Percentiles rank a stretch among this genome's conserved stretches.
These are phyloP conservation scores for Thermochaetoides thermophila DNA, from an alignment of 495 filamentous ascomycete genomes.

Conservation along the genomic window DNA sequence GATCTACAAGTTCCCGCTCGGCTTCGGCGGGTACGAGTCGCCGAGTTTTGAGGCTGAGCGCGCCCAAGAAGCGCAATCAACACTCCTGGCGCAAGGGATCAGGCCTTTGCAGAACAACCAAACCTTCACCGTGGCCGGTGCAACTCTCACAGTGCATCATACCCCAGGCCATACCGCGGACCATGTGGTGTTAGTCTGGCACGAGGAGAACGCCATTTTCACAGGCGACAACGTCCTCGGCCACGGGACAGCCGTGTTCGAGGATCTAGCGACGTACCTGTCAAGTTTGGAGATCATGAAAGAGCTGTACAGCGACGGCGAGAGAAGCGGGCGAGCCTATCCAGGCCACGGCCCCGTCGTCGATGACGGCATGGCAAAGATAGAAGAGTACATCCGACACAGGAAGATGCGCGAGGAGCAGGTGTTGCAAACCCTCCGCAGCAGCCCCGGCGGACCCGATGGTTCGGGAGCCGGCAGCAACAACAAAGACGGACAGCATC, in stretches of 20 bases:
- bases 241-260: conserved; percentile 86
- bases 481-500: too few relatives aligned
- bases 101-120: too few relatives aligned
- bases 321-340: conserved; percentile 54
- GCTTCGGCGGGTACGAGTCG: background rate
- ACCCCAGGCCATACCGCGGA: conserved; percentile 80
- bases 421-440: conserved; percentile 50
- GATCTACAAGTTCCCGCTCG: conserved; percentile 34
- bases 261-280: conserved; percentile 63
- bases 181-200: conserved; percentile 60
- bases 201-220: conserved; percentile 76
- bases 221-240: conserved; percentile 92
- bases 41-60: conserved; percentile 24
- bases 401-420: conserved; percentile 67
- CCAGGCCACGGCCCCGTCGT: conserved; percentile 78
- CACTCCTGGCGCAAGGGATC: conserved; percentile 46
- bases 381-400: conserved; percentile 73
- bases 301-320: conserved; percentile 26
- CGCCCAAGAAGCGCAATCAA: background rate
- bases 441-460: conserved; percentile 17
- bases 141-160: conserved; percentile 56
- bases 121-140: conserved; percentile 58
- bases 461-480: conserved; percentile 18
- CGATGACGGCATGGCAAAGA: conserved; percentile 45
- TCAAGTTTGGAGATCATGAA: conserved; percentile 59